Evolutionary conservation across 441 rosid species (phyloP).

Genomic region (Flueggea neowawraea): DNA sequence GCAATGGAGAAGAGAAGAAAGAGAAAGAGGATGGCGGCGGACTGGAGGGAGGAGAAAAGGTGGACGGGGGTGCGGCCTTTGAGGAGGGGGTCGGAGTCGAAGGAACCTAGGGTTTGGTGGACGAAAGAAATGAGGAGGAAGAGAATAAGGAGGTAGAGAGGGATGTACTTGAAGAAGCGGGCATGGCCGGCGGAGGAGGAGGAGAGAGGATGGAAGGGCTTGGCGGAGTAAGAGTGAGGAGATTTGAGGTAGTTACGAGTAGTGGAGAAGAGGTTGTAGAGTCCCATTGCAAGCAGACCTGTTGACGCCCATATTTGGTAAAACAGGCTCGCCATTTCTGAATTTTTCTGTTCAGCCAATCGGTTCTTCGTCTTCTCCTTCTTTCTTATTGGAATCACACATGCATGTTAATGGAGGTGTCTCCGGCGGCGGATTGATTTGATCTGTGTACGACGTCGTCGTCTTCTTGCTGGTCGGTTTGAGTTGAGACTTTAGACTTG

Average conservation of each 20-base stretch:
- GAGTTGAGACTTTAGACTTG: no score
- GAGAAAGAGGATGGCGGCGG: slow-evolving; percentile 79
- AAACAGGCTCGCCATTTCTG: slow-evolving; percentile 47
- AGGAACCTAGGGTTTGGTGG: slow-evolving; percentile 64
- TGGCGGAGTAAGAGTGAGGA: slow-evolving; percentile 77
- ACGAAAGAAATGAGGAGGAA: slow-evolving; percentile 64
- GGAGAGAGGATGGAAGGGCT: slow-evolving; percentile 64
- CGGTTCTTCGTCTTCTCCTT: no score
- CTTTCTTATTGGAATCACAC: no score
- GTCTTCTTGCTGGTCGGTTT: no score
- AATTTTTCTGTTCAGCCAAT: no score
- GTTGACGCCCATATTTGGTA: slow-evolving; percentile 70
- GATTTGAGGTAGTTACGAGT: slow-evolving; percentile 59
- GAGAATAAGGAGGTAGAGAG: slow-evolving; percentile 49
- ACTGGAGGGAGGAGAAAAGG: slow-evolving; percentile 72
- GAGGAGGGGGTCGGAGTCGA: slow-evolving; percentile 80
- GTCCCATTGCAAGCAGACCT: slow-evolving; percentile 64
- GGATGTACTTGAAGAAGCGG: slow-evolving; percentile 45
- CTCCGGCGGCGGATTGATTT: no score
- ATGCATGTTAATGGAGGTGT: no score
- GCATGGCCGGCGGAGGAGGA: slow-evolving; percentile 13
- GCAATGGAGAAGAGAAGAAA: slow-evolving; percentile 58
- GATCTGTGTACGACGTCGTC: no score
- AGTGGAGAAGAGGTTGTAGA: slow-evolving; percentile 71
- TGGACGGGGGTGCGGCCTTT: slow-evolving; percentile 90